phyloP scores from a whole-genome alignment of 2,329 filamentous ascomycete genomes.

The Hortaea werneckii region DNA sequence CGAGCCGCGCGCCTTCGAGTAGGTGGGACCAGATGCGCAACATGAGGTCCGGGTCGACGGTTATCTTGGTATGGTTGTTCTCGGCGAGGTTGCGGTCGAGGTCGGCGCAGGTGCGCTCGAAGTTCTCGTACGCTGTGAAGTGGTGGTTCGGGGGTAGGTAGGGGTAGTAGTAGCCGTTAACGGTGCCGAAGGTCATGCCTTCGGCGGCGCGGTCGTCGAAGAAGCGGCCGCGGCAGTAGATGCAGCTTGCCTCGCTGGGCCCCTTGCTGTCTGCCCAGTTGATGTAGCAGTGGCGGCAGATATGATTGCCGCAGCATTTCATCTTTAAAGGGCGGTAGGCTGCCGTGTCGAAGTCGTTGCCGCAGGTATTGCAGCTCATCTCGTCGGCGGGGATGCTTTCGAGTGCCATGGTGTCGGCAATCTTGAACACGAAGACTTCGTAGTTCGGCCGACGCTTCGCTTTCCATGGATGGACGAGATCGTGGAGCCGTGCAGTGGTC shows the following conservation, averaged over 20 bases:
- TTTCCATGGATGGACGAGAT: background rate
- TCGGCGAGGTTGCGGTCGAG: background rate
- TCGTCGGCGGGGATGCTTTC: background rate
- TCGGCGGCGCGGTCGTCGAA: background rate
- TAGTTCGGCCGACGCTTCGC: background rate
- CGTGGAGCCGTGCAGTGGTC: background rate
- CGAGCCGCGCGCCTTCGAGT: background rate
- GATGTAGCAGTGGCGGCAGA: background rate
- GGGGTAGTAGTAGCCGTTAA: background rate
- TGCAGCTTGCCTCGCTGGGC: background rate
- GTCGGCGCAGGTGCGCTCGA: background rate
- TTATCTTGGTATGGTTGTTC: background rate
- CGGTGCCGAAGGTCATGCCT: background rate
- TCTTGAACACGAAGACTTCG: background rate
- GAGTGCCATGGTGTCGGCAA: background rate
- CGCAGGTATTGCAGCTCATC: background rate
- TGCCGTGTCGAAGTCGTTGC: background rate
- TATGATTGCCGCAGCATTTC: background rate
- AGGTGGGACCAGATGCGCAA: slow-evolving; percentile 1
- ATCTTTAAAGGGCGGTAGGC: background rate
- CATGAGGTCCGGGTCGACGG: background rate
- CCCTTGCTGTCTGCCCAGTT: background rate
- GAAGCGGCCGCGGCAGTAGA: background rate
- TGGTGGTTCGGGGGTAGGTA: background rate
- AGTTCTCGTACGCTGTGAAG: background rate